These are phyloP conservation scores for Prunus yedoensis DNA, from an alignment of 331 rosid species.

Conservation along the genomic window DNA sequence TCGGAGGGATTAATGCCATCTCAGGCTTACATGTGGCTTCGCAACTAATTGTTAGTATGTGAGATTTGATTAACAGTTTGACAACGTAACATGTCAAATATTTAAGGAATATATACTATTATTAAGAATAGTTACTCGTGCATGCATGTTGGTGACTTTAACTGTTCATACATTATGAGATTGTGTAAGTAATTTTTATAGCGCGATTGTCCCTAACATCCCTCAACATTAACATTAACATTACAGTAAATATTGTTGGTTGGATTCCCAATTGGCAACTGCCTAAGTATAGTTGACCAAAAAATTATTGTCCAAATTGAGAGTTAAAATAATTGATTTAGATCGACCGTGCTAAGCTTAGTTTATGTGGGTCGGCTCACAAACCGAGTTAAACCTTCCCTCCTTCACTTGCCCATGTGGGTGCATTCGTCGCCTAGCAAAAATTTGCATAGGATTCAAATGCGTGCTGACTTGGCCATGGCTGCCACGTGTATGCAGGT, in stretches of 20 bases:
- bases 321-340: background rate
- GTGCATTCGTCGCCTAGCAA: conserved; percentile 21
- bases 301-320: background rate
- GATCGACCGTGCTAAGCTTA: background rate
- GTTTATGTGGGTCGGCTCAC: conserved; percentile 2
- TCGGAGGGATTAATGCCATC: too few species aligned
- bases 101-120: too few species aligned
- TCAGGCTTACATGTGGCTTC: too few species aligned
- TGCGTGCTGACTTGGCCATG: background rate
- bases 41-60: too few species aligned
- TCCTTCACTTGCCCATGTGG: conserved; percentile 27
- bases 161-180: too few species aligned
- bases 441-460: background rate
- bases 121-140: too few species aligned
- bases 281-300: background rate
- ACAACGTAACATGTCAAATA: too few species aligned
- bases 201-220: too few species aligned
- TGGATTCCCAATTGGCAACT: background rate
- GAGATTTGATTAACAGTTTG: too few species aligned
- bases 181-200: too few species aligned
- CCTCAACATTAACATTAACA: too few species aligned
- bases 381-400: background rate
- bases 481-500: background rate
- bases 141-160: too few species aligned
- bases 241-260: background rate